Percentiles rank a stretch among this genome's conserved stretches.
Evolutionary conservation across 257 asterid species (phyloP).

Genomic region (Lycium ferocissimum): DNA sequence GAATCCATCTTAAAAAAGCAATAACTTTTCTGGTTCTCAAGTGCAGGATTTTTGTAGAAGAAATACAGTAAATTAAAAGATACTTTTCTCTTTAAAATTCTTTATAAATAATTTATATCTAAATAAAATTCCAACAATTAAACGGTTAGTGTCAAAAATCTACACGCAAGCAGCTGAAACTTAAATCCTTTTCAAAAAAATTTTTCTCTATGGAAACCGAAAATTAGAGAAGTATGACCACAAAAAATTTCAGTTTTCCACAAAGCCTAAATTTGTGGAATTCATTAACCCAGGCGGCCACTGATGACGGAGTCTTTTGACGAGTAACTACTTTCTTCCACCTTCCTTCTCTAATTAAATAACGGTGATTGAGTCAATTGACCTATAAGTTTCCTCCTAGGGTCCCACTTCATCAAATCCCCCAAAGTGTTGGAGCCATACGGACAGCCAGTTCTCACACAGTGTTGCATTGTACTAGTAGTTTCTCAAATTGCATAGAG

Average conservation of each 20-base stretch:
- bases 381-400: background rate
- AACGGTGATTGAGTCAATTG: background rate
- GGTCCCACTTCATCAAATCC: background rate
- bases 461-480: background rate
- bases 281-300: background rate
- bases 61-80: too few relatives aligned
- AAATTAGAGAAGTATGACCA: background rate
- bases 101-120: too few relatives aligned
- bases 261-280: background rate
- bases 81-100: too few relatives aligned
- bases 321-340: background rate
- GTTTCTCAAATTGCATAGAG: background rate
- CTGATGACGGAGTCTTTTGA: conserved; percentile 26
- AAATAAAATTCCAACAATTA: too few relatives aligned
- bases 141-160: background rate
- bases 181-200: background rate
- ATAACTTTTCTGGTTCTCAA: too few relatives aligned
- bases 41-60: too few relatives aligned
- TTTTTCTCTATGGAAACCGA: background rate
- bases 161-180: background rate
- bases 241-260: background rate
- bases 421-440: background rate
- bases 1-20: too few relatives aligned
- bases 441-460: background rate
- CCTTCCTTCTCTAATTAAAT: background rate